Evolutionary conservation across 352 stramenopile genomes (phyloP), one percentile per base, ranked within the genome.

Genomic region (Pythium vanterpoolii): DNA sequence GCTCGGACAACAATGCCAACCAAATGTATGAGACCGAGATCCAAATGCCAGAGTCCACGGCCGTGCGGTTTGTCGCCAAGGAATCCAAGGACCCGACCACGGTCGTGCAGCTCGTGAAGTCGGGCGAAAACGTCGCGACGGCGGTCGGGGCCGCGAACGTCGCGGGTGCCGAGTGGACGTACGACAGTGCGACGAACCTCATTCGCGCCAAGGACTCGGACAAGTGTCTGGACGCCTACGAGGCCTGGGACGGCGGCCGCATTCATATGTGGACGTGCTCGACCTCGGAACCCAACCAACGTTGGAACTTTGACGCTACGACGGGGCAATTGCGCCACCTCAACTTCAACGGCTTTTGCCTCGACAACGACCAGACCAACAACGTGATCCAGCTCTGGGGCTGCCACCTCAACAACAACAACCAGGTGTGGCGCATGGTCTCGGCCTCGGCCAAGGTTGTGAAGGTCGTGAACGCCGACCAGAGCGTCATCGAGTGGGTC

Each of bases 201-300:
- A 48, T 88, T 26, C 65, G 71, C 47, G 60, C 69, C 21, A 78
- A 83, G 62, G 60, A 68, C 60, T 74, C 72, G 10, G 60, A 78
- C 40, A 64, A 73, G 56, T 88, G 77, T 43, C 60, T 90, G 10
- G 80, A 90, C 54, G 76, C 77, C 13, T 88, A 88, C 63, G 76
- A 90, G 59, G 65, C 38, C 11, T 74, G 61, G 72, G 51, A 79
- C 18, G 77, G 76, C 30, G 80, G 75, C n/a, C 62, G 61, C 28
- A 76, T 90, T 36, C 80, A 87, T 68, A 71, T 72, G 30, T 90
- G 79, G 55, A 24, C 34, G 14, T 90, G 80, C 62, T 76, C 86
- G 21, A 53, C 64, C 8, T 54, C 51, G 14, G 79, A 90, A 49
- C 45, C 13, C 30, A 90, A 90, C 64, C 77, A 90, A 62, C 67